Conservation (phyloP, 768 basidiomycete genomes). For the Exsudoporus frostii region DNA sequence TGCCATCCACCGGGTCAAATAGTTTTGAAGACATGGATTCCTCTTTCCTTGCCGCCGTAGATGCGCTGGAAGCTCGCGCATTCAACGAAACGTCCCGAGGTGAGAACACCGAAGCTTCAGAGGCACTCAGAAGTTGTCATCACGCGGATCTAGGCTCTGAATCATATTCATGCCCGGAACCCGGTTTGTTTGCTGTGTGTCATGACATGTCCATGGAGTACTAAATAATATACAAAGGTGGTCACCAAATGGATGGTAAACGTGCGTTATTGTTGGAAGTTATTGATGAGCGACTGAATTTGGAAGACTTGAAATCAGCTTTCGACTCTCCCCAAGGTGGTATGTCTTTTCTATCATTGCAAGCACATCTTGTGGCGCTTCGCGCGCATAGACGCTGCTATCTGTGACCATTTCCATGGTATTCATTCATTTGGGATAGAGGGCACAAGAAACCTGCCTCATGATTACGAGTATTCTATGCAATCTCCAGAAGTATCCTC, state of each 20-base stretch:
- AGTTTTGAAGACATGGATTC: constrained; percentile 21
- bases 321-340: constrained; percentile 4
- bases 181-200: constrained; percentile 6
- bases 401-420: neutral
- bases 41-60: constrained; percentile 37
- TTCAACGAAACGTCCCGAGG: constrained; percentile 11
- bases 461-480: constrained; percentile 3
- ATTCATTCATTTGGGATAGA: constrained; percentile 12
- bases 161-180: neutral
- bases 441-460: neutral
- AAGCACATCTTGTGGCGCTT: neutral
- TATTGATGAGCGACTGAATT: neutral
- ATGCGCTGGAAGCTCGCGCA: constrained; percentile 42
- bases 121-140: neutral
- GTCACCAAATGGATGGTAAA: neutral
- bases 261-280: constrained; percentile 9
- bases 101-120: neutral
- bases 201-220: neutral
- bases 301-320: neutral
- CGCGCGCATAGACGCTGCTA: neutral
- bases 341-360: constrained; percentile 12
- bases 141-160: neutral
- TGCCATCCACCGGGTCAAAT: constrained; percentile 2
- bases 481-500: constrained; percentile 1
- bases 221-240: constrained; percentile 5